Percentiles rank a stretch among this genome's conserved stretches.
phyloP scores from a whole-genome alignment of 306 rosid genomes.

The Ammopiptanthus mongolicus region DNA sequence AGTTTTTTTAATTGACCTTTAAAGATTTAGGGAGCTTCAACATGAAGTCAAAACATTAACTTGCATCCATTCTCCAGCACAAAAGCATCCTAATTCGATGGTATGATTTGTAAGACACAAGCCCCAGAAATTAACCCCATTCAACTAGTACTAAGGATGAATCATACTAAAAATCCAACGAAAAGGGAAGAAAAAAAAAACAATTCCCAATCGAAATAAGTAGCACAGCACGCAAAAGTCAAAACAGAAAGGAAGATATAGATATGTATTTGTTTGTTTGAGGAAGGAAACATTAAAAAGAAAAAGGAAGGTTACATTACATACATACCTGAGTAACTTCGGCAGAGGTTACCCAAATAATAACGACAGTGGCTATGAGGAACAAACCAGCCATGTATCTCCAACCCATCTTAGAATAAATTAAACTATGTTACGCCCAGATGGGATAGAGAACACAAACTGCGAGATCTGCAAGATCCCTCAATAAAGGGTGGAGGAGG shows the following conservation, averaged over 20 bases:
- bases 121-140: background rate
- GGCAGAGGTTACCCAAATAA: constrained; percentile 82
- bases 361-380: constrained; percentile 73
- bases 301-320: background rate
- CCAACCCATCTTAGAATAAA: constrained; percentile 51
- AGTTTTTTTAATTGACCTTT: background rate
- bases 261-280: too few relatives aligned
- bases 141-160: background rate
- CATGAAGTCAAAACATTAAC: background rate
- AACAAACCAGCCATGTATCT: constrained; percentile 75
- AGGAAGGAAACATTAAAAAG: too few relatives aligned
- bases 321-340: constrained; percentile 70
- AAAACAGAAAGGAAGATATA: background rate
- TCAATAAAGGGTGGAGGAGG: too few relatives aligned
- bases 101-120: background rate
- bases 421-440: constrained; percentile 14
- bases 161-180: background rate
- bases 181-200: background rate
- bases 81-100: background rate
- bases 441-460: background rate
- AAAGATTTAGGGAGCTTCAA: background rate
- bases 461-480: background rate
- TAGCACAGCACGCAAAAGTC: background rate
- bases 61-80: background rate
- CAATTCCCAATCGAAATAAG: background rate